Evolutionary conservation across 208 protist genomes (phyloP).

Genomic region (Wallacemonas sp.): DNA sequence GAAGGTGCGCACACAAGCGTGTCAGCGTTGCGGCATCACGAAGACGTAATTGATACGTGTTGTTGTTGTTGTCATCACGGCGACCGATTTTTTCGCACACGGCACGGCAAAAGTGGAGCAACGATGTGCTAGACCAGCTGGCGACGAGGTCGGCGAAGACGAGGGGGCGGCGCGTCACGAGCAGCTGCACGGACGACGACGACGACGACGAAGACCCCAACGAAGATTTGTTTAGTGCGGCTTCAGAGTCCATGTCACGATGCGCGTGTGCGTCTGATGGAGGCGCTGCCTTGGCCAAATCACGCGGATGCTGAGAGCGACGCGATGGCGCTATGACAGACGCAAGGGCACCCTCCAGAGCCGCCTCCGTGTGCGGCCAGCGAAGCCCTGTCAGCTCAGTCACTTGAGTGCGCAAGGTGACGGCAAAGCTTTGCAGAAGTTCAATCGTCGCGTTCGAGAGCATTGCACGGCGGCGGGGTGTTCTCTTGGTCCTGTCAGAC

Average conservation of each 20-base stretch:
- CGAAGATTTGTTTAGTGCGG: background rate
- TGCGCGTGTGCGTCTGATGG: too few species aligned
- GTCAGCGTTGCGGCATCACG: background rate
- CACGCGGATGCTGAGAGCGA: too few species aligned
- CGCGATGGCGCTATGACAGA: too few species aligned
- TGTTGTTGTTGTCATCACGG: background rate
- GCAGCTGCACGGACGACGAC: background rate
- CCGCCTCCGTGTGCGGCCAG: background rate
- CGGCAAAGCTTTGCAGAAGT: background rate
- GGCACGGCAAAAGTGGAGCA: background rate
- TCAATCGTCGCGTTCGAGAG: background rate
- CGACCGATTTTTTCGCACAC: background rate
- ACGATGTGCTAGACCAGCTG: background rate
- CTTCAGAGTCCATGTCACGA: too few species aligned
- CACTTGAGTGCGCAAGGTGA: background rate
- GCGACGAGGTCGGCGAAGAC: conserved; percentile 4
- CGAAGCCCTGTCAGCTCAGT: background rate
- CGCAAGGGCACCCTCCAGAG: too few species aligned
- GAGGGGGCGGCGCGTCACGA: background rate
- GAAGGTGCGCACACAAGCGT: too few species aligned
- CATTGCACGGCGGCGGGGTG: background rate
- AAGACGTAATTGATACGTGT: background rate
- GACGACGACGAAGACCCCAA: background rate
- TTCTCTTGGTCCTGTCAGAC: background rate
- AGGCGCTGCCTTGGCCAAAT: too few species aligned